Evolutionary conservation across 2,329 filamentous ascomycete genomes (phyloP), one percentile per base, ranked within the genome.

Genomic region (Monosporascus sp.): DNA sequence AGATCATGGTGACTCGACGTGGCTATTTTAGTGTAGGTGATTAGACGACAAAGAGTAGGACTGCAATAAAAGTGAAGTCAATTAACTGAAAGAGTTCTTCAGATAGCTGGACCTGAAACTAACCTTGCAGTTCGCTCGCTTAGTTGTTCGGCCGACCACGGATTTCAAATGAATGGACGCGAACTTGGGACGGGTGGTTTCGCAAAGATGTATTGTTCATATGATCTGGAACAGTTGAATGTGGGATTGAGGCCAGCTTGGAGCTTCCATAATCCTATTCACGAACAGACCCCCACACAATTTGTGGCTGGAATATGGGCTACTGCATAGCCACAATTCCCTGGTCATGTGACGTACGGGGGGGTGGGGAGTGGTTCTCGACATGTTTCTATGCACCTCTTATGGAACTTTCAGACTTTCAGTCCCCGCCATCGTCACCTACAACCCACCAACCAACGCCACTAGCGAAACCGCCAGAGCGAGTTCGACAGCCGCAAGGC

Each of bases 1-100:
- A 88, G 70, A 99, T 97, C 94, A 99, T 99, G 48, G 65, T 89
- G 77, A 66, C 57, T 54, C 58, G 22, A 38, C 60, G 4, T 8
- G 43, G 43, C 8, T 26, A 14, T 46, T 9, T 35, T 35, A 14
- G 22, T 15, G 22, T 26, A 28, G 22, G 24, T 31, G 22, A 22
- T 31, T n/a, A n/a, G 43, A 26, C 22, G 14, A 46, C 22, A 5
- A 5, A n/a, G 43, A 26, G 14, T 7, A 22, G 14, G 24, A 17
- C 43, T 46, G 5, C 14, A 14, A 14, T 35, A 15, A 26, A 20
- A 46, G 2, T 3, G 26, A 24, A 26, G 43, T 46, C 20, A 26
- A 46, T 46, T 46, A 31, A 28, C 22, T 15, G 26, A 45, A n/a
- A n/a, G 11, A 1, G 7, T 15, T 7, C n/a, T 11, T 46, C 38